These are phyloP conservation scores for Eustoma russellianum DNA, from an alignment of 257 asterid species.

Conservation along the genomic window DNA sequence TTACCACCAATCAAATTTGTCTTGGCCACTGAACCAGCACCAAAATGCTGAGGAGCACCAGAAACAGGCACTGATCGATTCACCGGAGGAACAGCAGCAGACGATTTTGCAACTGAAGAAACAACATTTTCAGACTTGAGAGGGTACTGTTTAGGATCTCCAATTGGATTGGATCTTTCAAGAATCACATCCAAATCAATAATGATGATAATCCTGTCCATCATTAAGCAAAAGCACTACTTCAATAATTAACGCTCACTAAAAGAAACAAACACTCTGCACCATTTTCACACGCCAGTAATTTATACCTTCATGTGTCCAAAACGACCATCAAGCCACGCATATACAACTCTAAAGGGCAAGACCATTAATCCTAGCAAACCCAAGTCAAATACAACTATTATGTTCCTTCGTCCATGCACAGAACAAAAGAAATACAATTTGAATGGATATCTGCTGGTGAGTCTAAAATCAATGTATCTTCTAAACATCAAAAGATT, in stretches of 20 bases:
- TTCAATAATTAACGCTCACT: conserved; percentile 3
- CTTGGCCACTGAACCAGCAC: conserved; percentile 30
- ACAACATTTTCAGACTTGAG: conserved; percentile 26
- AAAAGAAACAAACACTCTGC: neutral
- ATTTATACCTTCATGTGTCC: neutral
- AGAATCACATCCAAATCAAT: conserved; percentile 53
- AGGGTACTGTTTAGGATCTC: conserved; percentile 43
- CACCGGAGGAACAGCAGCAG: conserved; percentile 32
- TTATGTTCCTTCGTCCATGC: too few species aligned
- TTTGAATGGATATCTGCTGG: too few species aligned
- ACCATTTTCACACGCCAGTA: neutral
- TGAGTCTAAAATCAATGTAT: too few species aligned
- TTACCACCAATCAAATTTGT: conserved; percentile 33
- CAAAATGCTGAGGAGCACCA: conserved; percentile 23
- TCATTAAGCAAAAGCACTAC: conserved; percentile 5
- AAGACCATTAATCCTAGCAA: too few species aligned
- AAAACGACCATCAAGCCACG: too few species aligned
- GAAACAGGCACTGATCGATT: conserved; percentile 28
- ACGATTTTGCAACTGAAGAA: conserved; percentile 26
- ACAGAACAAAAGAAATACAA: too few species aligned
- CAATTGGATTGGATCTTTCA: conserved; percentile 59
- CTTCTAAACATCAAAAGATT: too few species aligned
- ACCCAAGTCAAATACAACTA: too few species aligned
- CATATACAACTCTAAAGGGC: too few species aligned
- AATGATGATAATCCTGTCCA: conserved; percentile 77